Evolutionary conservation across 306 rosid genomes (phyloP).

Genomic region (Pyrus betulifolia): DNA sequence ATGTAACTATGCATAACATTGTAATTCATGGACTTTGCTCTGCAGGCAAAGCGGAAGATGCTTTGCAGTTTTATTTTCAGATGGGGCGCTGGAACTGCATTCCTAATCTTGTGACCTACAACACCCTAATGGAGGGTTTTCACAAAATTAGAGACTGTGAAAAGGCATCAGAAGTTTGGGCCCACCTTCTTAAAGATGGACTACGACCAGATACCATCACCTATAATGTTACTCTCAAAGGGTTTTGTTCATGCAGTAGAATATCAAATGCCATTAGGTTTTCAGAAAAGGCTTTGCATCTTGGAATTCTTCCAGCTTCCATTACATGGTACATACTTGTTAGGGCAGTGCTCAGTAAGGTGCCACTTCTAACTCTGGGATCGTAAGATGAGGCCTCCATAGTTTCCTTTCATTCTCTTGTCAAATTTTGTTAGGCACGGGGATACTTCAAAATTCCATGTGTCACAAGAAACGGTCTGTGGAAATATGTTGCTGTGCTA

Average conservation of each 20-base stretch:
- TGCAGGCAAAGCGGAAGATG: constrained; percentile 54
- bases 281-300: constrained; percentile 58
- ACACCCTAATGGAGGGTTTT: constrained; percentile 87
- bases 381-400: neutral
- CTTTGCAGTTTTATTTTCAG: constrained; percentile 56
- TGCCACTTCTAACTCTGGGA: constrained; percentile 17
- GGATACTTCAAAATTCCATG: neutral
- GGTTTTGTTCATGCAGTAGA: constrained; percentile 71
- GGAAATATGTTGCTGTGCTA: neutral
- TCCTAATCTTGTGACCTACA: constrained; percentile 72
- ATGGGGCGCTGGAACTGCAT: constrained; percentile 40
- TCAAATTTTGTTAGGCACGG: neutral
- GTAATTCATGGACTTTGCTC: constrained; percentile 80
- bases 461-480: neutral
- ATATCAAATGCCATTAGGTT: constrained; percentile 53
- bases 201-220: constrained; percentile 76
- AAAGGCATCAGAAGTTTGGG: constrained; percentile 64
- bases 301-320: constrained; percentile 62
- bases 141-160: constrained; percentile 57
- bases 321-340: constrained; percentile 87
- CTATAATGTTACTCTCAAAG: constrained; percentile 71
- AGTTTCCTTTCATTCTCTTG: neutral
- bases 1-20: constrained; percentile 61
- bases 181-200: constrained; percentile 37
- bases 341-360: constrained; percentile 54